A percentile compares a stretch with the other conserved stretches of the same genome.
Evolutionary conservation across 176 grass and related monocot genomes (phyloP).

Genomic region (Microstegium vimineum): DNA sequence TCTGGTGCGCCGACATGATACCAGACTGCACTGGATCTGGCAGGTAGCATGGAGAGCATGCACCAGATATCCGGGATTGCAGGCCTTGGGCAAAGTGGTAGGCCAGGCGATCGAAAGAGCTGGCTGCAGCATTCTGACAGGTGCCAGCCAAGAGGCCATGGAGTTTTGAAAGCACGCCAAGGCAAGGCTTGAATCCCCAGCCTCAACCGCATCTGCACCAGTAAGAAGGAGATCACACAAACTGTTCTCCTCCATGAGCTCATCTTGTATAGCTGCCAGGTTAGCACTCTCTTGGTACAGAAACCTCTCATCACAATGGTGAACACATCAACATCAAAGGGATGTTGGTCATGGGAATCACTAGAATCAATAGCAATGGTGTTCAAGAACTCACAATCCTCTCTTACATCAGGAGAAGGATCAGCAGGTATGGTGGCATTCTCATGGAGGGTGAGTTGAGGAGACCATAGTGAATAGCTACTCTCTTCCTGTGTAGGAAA

Average conservation of each 20-base stretch:
- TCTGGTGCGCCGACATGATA: slow-evolving; percentile 37
- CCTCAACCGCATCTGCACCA: slow-evolving; percentile 45
- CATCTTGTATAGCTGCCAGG: slow-evolving; percentile 42
- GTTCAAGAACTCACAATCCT: slow-evolving; percentile 9
- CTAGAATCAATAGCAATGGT: background rate
- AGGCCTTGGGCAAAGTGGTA: slow-evolving; percentile 46
- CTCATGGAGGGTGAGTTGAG: slow-evolving; percentile 11
- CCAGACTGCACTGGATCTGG: background rate
- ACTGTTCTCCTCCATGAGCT: slow-evolving; percentile 53
- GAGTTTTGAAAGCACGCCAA: slow-evolving; percentile 34
- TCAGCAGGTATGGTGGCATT: slow-evolving; percentile 12
- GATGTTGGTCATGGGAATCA: slow-evolving; percentile 15
- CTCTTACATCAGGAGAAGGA: slow-evolving; percentile 17
- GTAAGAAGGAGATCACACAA: slow-evolving; percentile 48
- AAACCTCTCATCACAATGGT: background rate
- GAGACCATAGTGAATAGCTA: slow-evolving; percentile 23
- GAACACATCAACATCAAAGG: slow-evolving; percentile 1
- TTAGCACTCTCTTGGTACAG: slow-evolving; percentile 22
- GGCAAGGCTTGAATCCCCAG: slow-evolving; percentile 36
- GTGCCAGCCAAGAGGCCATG: slow-evolving; percentile 2
- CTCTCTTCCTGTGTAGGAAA: slow-evolving; percentile 35
- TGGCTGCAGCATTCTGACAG: background rate
- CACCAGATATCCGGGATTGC: slow-evolving; percentile 15
- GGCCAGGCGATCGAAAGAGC: slow-evolving; percentile 33
- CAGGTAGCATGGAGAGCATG: background rate